Conservation (phyloP, 495 filamentous ascomycete species). For the Aspergillus funiculosus region DNA sequence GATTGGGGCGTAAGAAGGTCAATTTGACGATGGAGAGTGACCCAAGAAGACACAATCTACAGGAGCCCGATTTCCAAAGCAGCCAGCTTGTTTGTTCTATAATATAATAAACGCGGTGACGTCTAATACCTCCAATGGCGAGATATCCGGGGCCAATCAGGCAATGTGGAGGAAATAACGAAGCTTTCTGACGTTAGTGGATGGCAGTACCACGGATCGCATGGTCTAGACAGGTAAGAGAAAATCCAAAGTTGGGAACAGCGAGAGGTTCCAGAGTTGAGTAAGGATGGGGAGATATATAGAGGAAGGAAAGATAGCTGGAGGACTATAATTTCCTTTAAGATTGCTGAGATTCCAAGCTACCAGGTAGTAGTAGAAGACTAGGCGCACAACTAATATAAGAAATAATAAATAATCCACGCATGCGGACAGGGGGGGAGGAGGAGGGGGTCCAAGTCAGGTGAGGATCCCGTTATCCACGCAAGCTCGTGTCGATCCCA, state of each 20-base stretch:
- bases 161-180: conserved; percentile 4
- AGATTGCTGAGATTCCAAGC: background rate
- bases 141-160: conserved; percentile 12
- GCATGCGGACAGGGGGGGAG: conserved; percentile 17
- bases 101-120: conserved; percentile 13
- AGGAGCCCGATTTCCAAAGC: too few species aligned
- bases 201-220: conserved; percentile 21
- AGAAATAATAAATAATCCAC: conserved; percentile 8
- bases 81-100: background rate
- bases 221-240: conserved; percentile 17
- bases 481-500: conserved; percentile 24
- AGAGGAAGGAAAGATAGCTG: background rate
- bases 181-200: conserved; percentile 14
- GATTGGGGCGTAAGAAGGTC: conserved; percentile 1
- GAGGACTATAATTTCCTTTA: background rate
- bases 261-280: background rate
- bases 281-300: background rate
- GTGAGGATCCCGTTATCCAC: conserved; percentile 25
- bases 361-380: too few species aligned
- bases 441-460: conserved; percentile 11
- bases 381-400: too few species aligned
- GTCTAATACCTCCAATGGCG: conserved; percentile 14
- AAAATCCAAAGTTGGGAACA: background rate
- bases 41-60: too few species aligned
- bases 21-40: too few species aligned